Percentiles rank a stretch among this genome's conserved stretches.
Conservation (phyloP, 352 stramenopile genomes). For the Plasmopara viticola region DNA sequence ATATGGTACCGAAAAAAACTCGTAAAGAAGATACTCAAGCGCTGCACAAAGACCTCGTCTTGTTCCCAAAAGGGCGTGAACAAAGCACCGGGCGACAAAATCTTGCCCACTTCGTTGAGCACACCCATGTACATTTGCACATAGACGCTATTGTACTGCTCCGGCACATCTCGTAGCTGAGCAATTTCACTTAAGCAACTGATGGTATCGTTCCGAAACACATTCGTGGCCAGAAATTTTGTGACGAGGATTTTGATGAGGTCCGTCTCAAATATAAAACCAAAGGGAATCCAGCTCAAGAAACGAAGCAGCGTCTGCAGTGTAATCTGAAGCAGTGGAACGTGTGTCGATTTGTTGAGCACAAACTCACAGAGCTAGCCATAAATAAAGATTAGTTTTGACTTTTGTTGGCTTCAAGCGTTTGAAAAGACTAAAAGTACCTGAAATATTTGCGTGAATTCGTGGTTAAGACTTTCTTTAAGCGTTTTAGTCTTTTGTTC, state of each 20-base stretch:
- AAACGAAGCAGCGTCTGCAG: constrained; percentile 97
- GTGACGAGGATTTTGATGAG: constrained; percentile 94
- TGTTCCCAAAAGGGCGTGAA: constrained; percentile 92
- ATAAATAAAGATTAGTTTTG: neutral
- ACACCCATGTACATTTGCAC: constrained; percentile 93
- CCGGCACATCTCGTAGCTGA: constrained; percentile 87
- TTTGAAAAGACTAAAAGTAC: constrained; percentile 3
- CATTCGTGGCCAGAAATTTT: constrained; percentile 92
- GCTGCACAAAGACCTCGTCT: constrained; percentile 96
- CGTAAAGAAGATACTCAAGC: constrained; percentile 96
- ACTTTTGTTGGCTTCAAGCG: neutral
- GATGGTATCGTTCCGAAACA: constrained; percentile 96
- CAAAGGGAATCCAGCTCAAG: constrained; percentile 97
- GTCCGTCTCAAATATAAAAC: constrained; percentile 98
- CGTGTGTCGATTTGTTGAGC: constrained; percentile 90
- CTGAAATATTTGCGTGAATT: constrained; percentile 98
- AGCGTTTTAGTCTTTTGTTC: constrained; percentile 97
- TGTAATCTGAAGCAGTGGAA: constrained; percentile 92
- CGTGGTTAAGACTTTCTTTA: constrained; percentile 96
- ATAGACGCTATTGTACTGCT: constrained; percentile 93
- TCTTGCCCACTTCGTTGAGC: constrained; percentile 87
- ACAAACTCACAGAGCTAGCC: constrained; percentile 96
- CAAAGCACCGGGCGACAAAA: constrained; percentile 87
- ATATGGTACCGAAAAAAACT: constrained; percentile 94
- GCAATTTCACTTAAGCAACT: constrained; percentile 98